Evolutionary conservation across 352 stramenopile genomes (phyloP).

Genomic region (Pythium sp.): DNA sequence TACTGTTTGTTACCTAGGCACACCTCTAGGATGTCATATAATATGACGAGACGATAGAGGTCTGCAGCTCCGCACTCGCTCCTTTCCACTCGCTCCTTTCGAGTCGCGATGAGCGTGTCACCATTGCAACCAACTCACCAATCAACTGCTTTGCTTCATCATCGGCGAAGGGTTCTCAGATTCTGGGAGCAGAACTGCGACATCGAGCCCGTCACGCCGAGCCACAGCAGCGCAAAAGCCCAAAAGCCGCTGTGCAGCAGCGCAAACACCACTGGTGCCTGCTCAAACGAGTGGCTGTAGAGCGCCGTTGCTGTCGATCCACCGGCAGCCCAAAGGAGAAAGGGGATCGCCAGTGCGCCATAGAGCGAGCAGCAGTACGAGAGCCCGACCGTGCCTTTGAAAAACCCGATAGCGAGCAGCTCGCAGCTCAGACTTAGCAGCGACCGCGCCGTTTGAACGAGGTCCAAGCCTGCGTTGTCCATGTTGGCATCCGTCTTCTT

Average conservation of each 20-base stretch:
- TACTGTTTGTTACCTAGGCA: not conserved
- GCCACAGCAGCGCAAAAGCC: slow-evolving; percentile 6
- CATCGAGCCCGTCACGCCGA: slow-evolving; percentile 12
- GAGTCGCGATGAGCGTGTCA: no score
- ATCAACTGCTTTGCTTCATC: no score
- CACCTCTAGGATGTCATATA: no score
- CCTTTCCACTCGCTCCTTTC: no score
- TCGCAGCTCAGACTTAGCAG: slow-evolving; percentile 15
- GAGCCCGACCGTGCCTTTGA: slow-evolving; percentile 6
- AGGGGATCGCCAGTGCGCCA: not conserved
- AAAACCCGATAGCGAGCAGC: slow-evolving; percentile 14
- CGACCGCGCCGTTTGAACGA: not conserved
- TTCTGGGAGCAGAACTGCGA: slow-evolving; percentile 8
- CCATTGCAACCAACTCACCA: no score
- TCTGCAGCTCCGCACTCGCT: not conserved
- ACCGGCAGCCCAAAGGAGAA: slow-evolving; percentile 1
- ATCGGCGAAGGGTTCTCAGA: not conserved
- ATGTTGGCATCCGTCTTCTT: not conserved
- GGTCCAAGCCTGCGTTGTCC: not conserved
- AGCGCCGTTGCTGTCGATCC: not conserved
- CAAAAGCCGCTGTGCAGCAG: not conserved
- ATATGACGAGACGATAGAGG: not conserved
- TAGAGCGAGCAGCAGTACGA: slow-evolving; percentile 17
- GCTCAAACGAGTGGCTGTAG: not conserved
- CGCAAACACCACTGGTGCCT: not conserved